Evolutionary conservation across 1,139 yeast species (phyloP).

Genomic region (Nakaseomyces bracarensis): DNA sequence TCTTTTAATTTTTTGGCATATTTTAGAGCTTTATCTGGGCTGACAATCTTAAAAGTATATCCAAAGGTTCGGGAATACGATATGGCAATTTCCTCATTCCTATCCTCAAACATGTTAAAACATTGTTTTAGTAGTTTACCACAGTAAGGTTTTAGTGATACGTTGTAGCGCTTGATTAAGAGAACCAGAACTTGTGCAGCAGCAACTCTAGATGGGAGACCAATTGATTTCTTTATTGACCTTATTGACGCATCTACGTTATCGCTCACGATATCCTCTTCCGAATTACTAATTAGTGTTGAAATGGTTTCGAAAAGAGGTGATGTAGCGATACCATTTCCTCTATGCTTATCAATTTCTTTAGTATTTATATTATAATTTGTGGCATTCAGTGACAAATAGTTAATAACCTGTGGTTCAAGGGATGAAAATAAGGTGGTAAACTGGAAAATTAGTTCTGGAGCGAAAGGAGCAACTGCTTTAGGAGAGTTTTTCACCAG

Average conservation of each 20-base stretch:
- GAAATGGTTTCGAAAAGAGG: slow-evolving; percentile 90
- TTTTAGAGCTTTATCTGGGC: slow-evolving; percentile 44
- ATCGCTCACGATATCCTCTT: slow-evolving; percentile 44
- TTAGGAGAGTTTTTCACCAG: slow-evolving; percentile 56
- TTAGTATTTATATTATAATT: slow-evolving; percentile 68
- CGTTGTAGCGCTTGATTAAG: slow-evolving; percentile 51
- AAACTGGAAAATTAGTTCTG: slow-evolving; percentile 61
- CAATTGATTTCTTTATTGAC: slow-evolving; percentile 59
- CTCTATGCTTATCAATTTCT: slow-evolving; percentile 70
- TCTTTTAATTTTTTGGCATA: slow-evolving; percentile 46
- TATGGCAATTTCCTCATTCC: slow-evolving; percentile 62
- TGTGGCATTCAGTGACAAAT: slow-evolving; percentile 78
- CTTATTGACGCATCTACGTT: slow-evolving; percentile 42
- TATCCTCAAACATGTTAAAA: slow-evolving; percentile 52
- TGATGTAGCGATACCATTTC: slow-evolving; percentile 66
- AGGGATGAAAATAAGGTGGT: slow-evolving; percentile 69
- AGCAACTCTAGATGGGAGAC: slow-evolving; percentile 85
- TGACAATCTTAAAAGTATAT: slow-evolving; percentile 58
- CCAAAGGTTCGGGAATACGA: slow-evolving; percentile 81
- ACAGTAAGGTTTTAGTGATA: slow-evolving; percentile 50
- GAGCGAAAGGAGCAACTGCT: slow-evolving; percentile 59
- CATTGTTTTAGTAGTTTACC: slow-evolving; percentile 54
- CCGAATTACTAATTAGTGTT: slow-evolving; percentile 51
- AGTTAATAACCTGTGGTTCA: slow-evolving; percentile 87
- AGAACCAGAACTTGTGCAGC: slow-evolving; percentile 71